Conservation (phyloP, 352 stramenopile genomes). For the Hyaloperonospora arabidopsidis region DNA sequence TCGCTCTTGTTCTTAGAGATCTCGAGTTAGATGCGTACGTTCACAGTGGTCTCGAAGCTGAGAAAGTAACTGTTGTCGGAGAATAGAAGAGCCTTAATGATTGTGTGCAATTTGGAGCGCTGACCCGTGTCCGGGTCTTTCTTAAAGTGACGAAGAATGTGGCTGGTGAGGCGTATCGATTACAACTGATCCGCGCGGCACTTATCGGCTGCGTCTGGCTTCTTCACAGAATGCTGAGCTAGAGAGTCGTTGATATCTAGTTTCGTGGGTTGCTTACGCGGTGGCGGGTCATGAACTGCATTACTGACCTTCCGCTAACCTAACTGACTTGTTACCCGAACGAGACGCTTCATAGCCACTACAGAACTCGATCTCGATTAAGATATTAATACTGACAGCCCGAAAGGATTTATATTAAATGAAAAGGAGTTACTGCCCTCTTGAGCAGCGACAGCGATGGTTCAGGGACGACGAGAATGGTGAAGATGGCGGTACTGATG, state of each 20-base stretch:
- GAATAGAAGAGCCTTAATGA: not conserved
- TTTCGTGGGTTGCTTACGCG: not conserved
- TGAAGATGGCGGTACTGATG: not conserved
- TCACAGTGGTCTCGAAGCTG: constrained; percentile 3
- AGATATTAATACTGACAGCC: too few relatives aligned
- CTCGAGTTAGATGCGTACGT: not conserved
- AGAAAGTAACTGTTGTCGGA: not conserved
- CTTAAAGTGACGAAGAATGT: not conserved
- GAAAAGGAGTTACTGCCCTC: not conserved
- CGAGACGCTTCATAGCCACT: not conserved
- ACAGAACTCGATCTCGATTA: too few relatives aligned
- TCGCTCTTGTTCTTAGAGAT: not conserved
- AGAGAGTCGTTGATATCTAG: too few relatives aligned
- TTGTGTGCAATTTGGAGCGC: not conserved
- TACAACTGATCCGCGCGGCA: not conserved
- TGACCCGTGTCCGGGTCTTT: not conserved
- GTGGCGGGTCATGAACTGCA: constrained; percentile 3
- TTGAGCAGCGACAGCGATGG: not conserved
- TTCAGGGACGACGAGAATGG: not conserved
- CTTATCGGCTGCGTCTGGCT: not conserved
- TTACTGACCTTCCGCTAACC: constrained; percentile 2
- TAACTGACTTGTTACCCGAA: not conserved
- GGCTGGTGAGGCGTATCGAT: not conserved
- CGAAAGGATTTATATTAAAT: not conserved
- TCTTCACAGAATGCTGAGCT: not conserved